These are phyloP conservation scores for Pseudocercospora cruenta DNA, from an alignment of 2,329 filamentous ascomycete genomes.

Conservation along the genomic window DNA sequence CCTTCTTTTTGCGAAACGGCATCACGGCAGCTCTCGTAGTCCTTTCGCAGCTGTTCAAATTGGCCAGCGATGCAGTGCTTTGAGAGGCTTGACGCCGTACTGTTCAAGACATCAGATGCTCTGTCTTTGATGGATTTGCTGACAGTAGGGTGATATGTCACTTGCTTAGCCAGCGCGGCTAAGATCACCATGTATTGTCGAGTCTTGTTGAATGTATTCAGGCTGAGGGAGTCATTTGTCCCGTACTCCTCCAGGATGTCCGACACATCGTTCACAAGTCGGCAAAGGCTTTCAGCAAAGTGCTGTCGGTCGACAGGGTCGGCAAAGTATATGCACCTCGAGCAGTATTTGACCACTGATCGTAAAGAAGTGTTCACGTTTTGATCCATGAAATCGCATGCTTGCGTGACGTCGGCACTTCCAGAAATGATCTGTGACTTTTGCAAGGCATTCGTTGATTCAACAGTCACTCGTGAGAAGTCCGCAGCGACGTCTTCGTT, in stretches of 20 bases:
- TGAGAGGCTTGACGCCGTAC: constrained; percentile 43
- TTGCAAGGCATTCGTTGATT: constrained; percentile 29
- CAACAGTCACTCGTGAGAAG: constrained; percentile 43
- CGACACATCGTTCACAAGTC: constrained; percentile 44
- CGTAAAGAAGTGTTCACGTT: constrained; percentile 42
- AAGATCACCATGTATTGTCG: constrained; percentile 35
- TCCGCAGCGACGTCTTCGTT: constrained; percentile 58
- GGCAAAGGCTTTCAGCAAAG: constrained; percentile 49
- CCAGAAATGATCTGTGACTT: not conserved
- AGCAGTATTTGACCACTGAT: constrained; percentile 55
- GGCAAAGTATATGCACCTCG: constrained; percentile 54
- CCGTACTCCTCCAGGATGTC: constrained; percentile 19
- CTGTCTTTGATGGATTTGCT: constrained; percentile 24
- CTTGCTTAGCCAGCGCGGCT: constrained; percentile 36
- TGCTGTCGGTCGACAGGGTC: constrained; percentile 58
- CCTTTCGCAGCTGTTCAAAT: constrained; percentile 43
- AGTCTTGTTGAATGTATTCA: constrained; percentile 1
- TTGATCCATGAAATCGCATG: not conserved
- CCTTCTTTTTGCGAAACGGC: constrained; percentile 51
- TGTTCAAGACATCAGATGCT: constrained; percentile 39
- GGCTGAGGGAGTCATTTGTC: not conserved
- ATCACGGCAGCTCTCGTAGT: constrained; percentile 51
- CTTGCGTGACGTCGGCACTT: not conserved
- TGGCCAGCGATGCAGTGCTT: constrained; percentile 32
- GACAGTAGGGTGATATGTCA: constrained; percentile 38